These are phyloP conservation scores for Daldinia eschscholtzii DNA, from an alignment of 2,329 filamentous ascomycete genomes.

Conservation along the genomic window DNA sequence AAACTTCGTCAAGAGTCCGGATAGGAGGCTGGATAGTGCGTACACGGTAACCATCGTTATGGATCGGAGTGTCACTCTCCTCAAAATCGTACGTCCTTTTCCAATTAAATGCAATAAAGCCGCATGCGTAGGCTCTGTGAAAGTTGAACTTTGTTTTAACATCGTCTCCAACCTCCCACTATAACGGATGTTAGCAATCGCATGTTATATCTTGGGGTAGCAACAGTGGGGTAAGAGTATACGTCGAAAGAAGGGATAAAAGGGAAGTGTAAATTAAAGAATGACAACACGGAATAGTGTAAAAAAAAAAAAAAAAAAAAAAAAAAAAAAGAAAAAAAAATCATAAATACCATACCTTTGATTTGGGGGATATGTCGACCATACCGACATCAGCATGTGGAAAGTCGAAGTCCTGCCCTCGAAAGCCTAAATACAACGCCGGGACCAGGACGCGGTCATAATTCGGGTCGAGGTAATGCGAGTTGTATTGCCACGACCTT, in stretches of 20 bases:
- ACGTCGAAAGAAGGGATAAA: not conserved
- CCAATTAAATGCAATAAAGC: not conserved
- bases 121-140: not conserved
- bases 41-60: not conserved
- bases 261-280: not conserved
- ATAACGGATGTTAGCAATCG: not conserved
- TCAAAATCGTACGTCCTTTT: not conserved
- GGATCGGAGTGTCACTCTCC: not conserved
- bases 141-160: not conserved
- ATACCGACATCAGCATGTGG: not conserved
- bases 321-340: not conserved
- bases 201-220: not conserved
- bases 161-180: not conserved
- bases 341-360: not conserved
- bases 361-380: conserved; percentile 20
- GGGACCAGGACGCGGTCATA: not conserved
- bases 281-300: too few species aligned
- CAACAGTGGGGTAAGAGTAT: not conserved
- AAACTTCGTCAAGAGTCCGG: not conserved
- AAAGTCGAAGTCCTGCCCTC: not conserved
- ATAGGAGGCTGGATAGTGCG: not conserved
- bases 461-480: not conserved
- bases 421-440: conserved; percentile 6
- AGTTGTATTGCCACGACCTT: conserved; percentile 18
- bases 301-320: not conserved